These are phyloP conservation scores for Gossypium schwendimanii DNA, from an alignment of 441 rosid species.

Conservation along the genomic window DNA sequence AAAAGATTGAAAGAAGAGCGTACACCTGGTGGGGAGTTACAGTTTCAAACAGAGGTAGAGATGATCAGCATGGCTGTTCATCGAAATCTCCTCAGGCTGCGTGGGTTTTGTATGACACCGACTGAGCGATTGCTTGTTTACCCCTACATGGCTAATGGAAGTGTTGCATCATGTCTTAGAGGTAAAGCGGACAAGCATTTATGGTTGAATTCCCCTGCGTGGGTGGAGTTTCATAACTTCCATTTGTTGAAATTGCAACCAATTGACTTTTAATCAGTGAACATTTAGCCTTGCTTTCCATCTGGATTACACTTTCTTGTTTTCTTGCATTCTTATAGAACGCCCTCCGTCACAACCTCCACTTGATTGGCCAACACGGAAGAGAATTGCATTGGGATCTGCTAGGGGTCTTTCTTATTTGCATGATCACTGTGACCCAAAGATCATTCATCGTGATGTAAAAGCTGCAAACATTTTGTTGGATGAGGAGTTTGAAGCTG, in stretches of 20 bases:
- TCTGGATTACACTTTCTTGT: not conserved
- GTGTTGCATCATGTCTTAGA: conserved; percentile 92
- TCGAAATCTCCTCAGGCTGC: conserved; percentile 72
- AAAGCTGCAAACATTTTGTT: conserved; percentile 73
- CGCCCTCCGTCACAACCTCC: conserved; percentile 61
- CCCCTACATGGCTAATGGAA: conserved; percentile 96
- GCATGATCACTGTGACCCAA: conserved; percentile 84
- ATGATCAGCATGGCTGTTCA: conserved; percentile 98
- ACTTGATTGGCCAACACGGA: conserved; percentile 64
- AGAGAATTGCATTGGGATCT: conserved; percentile 64
- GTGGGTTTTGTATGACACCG: conserved; percentile 94
- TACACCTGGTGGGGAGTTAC: conserved; percentile 87
- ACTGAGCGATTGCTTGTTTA: conserved; percentile 82
- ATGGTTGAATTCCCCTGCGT: not conserved
- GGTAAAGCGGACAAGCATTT: conserved; percentile 29
- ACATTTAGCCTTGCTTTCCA: not conserved
- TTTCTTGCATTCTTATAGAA: conserved; percentile 32
- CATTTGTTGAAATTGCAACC: not conserved
- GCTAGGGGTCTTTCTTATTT: conserved; percentile 72
- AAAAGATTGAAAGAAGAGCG: conserved; percentile 88
- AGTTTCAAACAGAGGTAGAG: conserved; percentile 91
- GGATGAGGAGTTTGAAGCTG: conserved; percentile 79
- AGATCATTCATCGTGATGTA: conserved; percentile 74
- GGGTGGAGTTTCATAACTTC: not conserved
- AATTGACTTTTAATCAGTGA: not conserved